Percentiles rank a stretch among this genome's conserved stretches.
Conservation (phyloP, 179 eudicot species). For the Silene vulgaris region DNA sequence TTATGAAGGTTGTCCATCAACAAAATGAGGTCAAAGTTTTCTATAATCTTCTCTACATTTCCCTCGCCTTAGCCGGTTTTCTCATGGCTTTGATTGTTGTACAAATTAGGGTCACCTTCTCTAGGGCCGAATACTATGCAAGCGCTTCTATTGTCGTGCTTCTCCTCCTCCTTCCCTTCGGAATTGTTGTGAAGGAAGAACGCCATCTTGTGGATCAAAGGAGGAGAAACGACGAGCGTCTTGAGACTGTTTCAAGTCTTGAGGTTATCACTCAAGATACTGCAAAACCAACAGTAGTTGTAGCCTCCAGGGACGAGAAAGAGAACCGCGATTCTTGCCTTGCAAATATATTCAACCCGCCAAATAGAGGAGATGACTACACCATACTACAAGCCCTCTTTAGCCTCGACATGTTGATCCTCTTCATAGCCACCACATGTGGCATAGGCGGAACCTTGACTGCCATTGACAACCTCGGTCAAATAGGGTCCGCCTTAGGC, state of each 20-base stretch:
- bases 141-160: neutral
- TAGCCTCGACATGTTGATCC: slow-evolving; percentile 14
- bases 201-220: neutral
- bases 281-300: neutral
- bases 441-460: slow-evolving; percentile 21
- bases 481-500: slow-evolving; percentile 15
- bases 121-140: slow-evolving; percentile 11
- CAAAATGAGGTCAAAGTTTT: slow-evolving; percentile 21
- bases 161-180: slow-evolving; percentile 15
- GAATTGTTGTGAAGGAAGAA: slow-evolving; percentile 11
- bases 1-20: slow-evolving; percentile 15
- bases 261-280: neutral
- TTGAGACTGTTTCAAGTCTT: neutral
- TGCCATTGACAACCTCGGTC: slow-evolving; percentile 18
- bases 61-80: slow-evolving; percentile 19
- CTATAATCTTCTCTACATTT: slow-evolving; percentile 20
- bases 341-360: slow-evolving; percentile 11
- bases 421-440: slow-evolving; percentile 10
- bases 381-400: neutral
- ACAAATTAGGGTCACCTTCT: slow-evolving; percentile 23
- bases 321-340: neutral
- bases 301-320: slow-evolving; percentile 27
- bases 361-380: neutral
- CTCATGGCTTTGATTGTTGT: slow-evolving; percentile 20
- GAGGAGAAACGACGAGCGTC: neutral